Evolutionary conservation across 176 grass and related monocot species (phyloP), one percentile per base, ranked within the genome.

Genomic region (Dendrocalamus sinicus): DNA sequence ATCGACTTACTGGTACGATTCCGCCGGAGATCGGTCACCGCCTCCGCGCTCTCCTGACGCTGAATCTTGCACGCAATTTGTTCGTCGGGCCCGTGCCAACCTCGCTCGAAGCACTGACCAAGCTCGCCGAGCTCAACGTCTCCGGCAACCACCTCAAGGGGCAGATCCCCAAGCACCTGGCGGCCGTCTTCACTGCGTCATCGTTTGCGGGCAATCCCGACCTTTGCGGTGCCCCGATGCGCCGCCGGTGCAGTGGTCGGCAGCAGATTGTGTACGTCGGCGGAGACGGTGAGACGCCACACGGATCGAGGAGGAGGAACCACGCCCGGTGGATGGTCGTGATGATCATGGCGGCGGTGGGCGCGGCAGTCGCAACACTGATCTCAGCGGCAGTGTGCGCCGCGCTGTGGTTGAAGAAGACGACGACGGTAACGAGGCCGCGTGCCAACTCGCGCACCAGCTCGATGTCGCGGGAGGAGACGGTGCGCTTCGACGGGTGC

Each of bases 401-500:
- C 28, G 67, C 35, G 19, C 28, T 95, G 44, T 67, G 79, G 53
- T 73, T 91, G 76, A 97, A 79, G 90, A 88, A 66, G 70, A 84
- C 16, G 72, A 91, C 79, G 66, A 22, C 66, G 72, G 47, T 46
- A 41, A 24, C 77, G 64, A 57, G 53, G 19, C 41, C 64, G 20
- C 6, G 74, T 41, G 81, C 26, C 73, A 35, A 16, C 69, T 74
- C 88, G 53, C 75, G 77, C 32, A 45, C 9, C 20, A 66, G 35
- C 53, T 85, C 78, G 63, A 73, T 57, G 35, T 45, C 69, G 16
- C 74, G 86, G 84, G 91, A 90, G 60, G 80, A 90, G 85, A 93
- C 89, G 85, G 88, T 93, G 77, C 92, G 92, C 79, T 98, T 95
- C 28, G 93, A 98, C 70, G 93, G 90, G 67, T 88, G 82, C 75